Conservation (phyloP, 768 basidiomycete species). For the Crepidotus variabilis region DNA sequence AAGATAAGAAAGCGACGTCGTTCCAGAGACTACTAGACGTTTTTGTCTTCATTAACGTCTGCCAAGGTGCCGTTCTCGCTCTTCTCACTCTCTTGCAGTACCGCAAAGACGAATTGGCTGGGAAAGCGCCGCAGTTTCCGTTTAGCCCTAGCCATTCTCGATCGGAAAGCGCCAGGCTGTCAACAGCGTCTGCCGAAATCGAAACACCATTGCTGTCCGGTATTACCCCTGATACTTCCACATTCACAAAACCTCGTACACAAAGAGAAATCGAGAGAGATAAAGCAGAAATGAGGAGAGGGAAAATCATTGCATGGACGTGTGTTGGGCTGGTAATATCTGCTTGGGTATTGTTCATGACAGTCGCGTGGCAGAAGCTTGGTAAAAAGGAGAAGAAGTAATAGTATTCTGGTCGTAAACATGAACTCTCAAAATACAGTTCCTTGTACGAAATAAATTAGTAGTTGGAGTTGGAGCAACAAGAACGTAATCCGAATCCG, state of each 20-base stretch:
- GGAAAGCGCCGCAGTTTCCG: not conserved
- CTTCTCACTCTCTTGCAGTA: constrained; percentile 46
- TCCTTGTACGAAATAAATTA: not conserved
- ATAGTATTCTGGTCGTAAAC: not conserved
- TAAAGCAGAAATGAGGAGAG: constrained; percentile 38
- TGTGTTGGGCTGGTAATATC: constrained; percentile 38
- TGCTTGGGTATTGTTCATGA: constrained; percentile 65
- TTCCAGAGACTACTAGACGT: constrained; percentile 53
- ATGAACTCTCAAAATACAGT: not conserved
- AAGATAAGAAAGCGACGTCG: constrained; percentile 23
- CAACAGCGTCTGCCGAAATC: not conserved
- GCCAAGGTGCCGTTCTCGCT: constrained; percentile 52
- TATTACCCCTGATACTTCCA: not conserved
- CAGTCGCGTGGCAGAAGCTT: constrained; percentile 55
- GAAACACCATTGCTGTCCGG: constrained; percentile 1
- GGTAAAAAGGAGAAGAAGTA: constrained; percentile 17
- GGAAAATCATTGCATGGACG: constrained; percentile 43
- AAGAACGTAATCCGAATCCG: not conserved
- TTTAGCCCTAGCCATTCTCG: not conserved
- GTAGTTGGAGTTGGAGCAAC: not conserved
- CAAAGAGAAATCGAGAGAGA: constrained; percentile 10
- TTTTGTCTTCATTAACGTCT: constrained; percentile 53
- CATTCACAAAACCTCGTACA: not conserved
- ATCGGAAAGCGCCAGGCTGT: not conserved
- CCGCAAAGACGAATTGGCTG: constrained; percentile 20